These are phyloP conservation scores for Cephalotrichum gorgonifer DNA, from an alignment of 2,329 filamentous ascomycete genomes.

Conservation along the genomic window DNA sequence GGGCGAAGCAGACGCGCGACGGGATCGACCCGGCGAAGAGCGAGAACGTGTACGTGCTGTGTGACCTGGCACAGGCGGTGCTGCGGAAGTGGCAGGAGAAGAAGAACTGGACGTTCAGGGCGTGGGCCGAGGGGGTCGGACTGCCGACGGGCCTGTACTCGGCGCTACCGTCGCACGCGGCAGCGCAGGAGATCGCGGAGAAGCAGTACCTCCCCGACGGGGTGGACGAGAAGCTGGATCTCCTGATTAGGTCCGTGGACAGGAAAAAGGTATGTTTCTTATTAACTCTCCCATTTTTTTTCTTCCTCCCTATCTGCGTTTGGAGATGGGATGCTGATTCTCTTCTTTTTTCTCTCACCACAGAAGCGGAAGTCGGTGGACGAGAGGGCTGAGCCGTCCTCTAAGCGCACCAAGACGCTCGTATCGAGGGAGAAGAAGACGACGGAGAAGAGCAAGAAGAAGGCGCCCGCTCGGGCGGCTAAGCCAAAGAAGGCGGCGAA, in stretches of 20 bases:
- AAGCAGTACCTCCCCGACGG: constrained; percentile 75
- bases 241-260: constrained; percentile 53
- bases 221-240: constrained; percentile 66
- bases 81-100: constrained; percentile 80
- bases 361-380: constrained; percentile 49
- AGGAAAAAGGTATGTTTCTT: constrained; percentile 54
- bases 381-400: constrained; percentile 34
- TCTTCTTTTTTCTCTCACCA: no score
- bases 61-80: constrained; percentile 74
- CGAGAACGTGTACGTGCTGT: constrained; percentile 73
- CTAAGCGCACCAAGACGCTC: constrained; percentile 21
- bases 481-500: constrained; percentile 4
- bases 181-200: constrained; percentile 75
- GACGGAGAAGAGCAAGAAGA: background rate
- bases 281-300: background rate
- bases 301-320: background rate
- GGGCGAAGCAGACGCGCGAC: constrained; percentile 83
- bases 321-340: constrained; percentile 15
- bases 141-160: constrained; percentile 72
- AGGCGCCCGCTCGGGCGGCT: constrained; percentile 9
- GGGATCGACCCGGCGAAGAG: constrained; percentile 58
- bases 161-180: constrained; percentile 62
- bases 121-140: constrained; percentile 70
- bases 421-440: constrained; percentile 11
- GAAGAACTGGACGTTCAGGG: constrained; percentile 76